Evolutionary conservation across 2,329 filamentous ascomycete species (phyloP), one percentile per base, ranked within the genome.

Genomic region (Calycina marina): DNA sequence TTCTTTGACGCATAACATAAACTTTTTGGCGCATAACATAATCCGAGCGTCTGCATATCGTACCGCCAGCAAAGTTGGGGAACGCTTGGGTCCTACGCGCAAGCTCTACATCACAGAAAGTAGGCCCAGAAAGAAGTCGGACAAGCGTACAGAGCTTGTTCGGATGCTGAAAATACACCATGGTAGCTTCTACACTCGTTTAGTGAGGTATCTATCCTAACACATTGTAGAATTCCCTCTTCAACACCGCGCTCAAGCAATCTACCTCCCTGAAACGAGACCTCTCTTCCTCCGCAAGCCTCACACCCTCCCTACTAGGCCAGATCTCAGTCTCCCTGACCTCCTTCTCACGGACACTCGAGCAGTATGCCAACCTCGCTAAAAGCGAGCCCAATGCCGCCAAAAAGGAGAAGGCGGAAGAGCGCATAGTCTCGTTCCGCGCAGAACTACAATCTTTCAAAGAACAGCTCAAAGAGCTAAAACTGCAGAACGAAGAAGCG

Each of bases 331-430:
- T 75, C 13, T 81, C 81, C 10, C 61, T 92, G 17, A 75, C 80
- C 26, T 59, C 85, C 38, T 85, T 98, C 56, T 72, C 80, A 28
- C 83, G 90, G 39, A 93, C 84, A 1, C 68, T 98, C 42, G 86
- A 94, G 59, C 86, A 94, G 53, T 98, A 98, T 63, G 73, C 79
- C 49, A 69, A 70, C 34, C 72, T 93, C 17, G 79, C 86, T 1
- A 81, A 82, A 43, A 81, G 88, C 48, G 90, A 98, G 56, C 72
- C 93, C 18, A 86, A 93, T 35, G 70, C 80, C 4, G 78, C 82
- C 38, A 98, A 96, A 59, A 82, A 93, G 46, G 78, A 90, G 38
- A 93, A 96, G 52, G 90, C 88, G 1, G 66, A 73, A 42, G 84
- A 92, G 52, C 73, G 90, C 27, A 67, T 93, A 37, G 80, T 81